Evolutionary conservation across 1,284 basidiomycete species (phyloP), one percentile per base, ranked within the genome.

Genomic region (Irpex lacteus): DNA sequence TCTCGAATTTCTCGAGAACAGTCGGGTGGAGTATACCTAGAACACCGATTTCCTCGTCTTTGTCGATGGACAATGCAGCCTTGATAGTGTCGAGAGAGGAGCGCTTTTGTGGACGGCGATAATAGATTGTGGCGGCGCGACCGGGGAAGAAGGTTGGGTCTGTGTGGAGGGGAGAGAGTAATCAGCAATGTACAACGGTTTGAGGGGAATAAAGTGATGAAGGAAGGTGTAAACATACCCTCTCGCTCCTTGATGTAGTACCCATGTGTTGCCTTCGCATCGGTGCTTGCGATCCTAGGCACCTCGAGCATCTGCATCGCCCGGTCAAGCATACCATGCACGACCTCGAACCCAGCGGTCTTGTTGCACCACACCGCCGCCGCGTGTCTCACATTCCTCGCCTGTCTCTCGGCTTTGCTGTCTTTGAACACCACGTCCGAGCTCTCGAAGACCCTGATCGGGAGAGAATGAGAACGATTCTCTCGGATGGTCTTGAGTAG

Each of bases 401-500:
- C 85, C 76, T 96, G 92, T 53, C 96, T 85, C 77, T 99, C 95
- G 65, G 84, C 78, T 40, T 78, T 77, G 11, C 75, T 70, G 76
- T 98, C 96, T 76, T 98, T 97, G 78, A 96, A 85, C 26, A 94
- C 95, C 52, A 99, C 86, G 75, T 99, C 97, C 13, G 94, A 92
- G 1, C 94, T 87, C 78, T 99, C 97, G 73, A 99, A 99, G 63
- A 98, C 87, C 69, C 90, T 92, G 75, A 99, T 87, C 0, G 98
- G 97, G 21, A 99, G 83, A 0, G 97, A 78, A 69, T 98, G 95
- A 67, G 95, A 94, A 62, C 94, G 89, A 81, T 99, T 99, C 80
- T 99, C 97, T 65, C 98, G 90, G 52, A 98, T 83, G 36, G 96
- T 98, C 81, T 99, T 99, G 72, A 99, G 88, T 40, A 99, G 86